Evolutionary conservation across 768 basidiomycete genomes (phyloP).

Genomic region (Suillus variegatus): DNA sequence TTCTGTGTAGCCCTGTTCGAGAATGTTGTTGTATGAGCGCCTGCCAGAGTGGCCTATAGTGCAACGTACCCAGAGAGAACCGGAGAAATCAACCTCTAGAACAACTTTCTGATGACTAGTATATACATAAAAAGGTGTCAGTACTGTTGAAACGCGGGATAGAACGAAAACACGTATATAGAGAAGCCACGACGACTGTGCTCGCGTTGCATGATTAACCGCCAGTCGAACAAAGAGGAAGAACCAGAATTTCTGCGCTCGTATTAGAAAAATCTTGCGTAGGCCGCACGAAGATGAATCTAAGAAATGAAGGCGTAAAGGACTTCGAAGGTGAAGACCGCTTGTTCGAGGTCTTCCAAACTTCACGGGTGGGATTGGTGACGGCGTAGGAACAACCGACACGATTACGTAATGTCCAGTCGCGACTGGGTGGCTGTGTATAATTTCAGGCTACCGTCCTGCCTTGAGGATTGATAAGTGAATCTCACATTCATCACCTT

Average conservation of each 20-base stretch:
- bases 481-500: conserved; percentile 6
- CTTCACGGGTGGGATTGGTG: conserved; percentile 25
- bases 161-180: conserved; percentile 69
- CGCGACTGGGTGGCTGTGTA: conserved; percentile 13
- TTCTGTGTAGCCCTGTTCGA: conserved; percentile 84
- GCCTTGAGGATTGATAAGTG: conserved; percentile 9
- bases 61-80: conserved; percentile 73
- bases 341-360: conserved; percentile 12
- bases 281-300: not conserved
- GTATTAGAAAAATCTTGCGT: not conserved
- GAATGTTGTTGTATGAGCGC: conserved; percentile 22
- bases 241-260: conserved; percentile 3
- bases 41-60: conserved; percentile 19
- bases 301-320: conserved; percentile 6
- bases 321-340: conserved; percentile 6
- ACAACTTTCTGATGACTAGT: conserved; percentile 97
- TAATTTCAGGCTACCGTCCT: not conserved
- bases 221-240: conserved; percentile 8
- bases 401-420: conserved; percentile 29
- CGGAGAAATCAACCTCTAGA: conserved; percentile 90
- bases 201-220: conserved; percentile 68
- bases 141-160: conserved; percentile 25
- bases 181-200: conserved; percentile 79
- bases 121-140: conserved; percentile 57
- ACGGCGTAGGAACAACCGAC: conserved; percentile 29